Evolutionary conservation across 75 land plant species (phyloP), one percentile per base, ranked within the genome.

Genomic region (Sequoiadendron giganteum): DNA sequence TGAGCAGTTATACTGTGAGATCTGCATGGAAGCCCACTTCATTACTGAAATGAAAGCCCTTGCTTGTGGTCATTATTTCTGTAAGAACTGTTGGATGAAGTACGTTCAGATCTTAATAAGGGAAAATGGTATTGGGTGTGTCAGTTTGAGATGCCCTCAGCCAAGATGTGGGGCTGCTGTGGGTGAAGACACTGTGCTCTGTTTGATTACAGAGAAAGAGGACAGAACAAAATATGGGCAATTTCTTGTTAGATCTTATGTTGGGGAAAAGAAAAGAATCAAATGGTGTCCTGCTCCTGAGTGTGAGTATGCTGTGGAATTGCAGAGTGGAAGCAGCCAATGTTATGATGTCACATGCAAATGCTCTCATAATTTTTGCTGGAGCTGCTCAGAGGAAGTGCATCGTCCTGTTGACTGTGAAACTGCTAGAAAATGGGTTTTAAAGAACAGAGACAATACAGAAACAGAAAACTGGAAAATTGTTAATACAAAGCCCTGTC

Each of bases 361-460:
- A 9, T 48, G 52, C 52, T 48, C 52, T 48, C 10, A 10, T 48
- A 48, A 48, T 48, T 48, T 48, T 48, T 48, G 52, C 13, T 48
- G 52, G 52, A 48, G 13, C 13, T 48, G 52, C 52, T 48, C 52
- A 48, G 52, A 48, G 52, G 52, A 48, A 8, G 10, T 48, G 52
- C 76, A 72, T 72, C n/a, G 34, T 72, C 76, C 76, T n/a, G 32
- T 72, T 6, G 76, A 72, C 30, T 72, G 76, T 11, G 38, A 75
- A 14, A 75, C 38, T 2, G 77, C 10, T 14, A 75, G 11, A 75
- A 75, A 75, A 34, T 75, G 77, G 77, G 77, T n/a, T 77, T 28
- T 90, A 52, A 42, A 85, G 72, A 83, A 88, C 40, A 61, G 81
- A 45, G 86, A 70, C 79, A 68, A 88, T 79, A 85, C 16, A 48